Percentiles rank a stretch among this genome's conserved stretches.
phyloP scores from a whole-genome alignment of 2,329 filamentous ascomycete genomes.

The Pyrenochaeta sp. region DNA sequence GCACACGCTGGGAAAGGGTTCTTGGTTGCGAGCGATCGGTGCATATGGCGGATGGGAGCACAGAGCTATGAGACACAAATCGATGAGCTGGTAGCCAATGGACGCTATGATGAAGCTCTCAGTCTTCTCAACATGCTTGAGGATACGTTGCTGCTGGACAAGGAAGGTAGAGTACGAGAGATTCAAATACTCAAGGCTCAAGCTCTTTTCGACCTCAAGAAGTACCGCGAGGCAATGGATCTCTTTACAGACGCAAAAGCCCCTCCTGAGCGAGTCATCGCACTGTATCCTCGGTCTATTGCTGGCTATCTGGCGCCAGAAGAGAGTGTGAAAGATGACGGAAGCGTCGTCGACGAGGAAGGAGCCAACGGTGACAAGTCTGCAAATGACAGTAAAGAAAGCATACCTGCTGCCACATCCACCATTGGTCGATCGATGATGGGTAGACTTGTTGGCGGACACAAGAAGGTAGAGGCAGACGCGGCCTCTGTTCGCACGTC shows the following conservation, averaged over 20 bases:
- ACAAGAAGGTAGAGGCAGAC: conserved; percentile 59
- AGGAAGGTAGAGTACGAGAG: conserved; percentile 79
- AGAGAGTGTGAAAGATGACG: conserved; percentile 59
- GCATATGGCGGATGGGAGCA: conserved; percentile 95
- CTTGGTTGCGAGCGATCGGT: conserved; percentile 87
- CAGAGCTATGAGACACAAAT: conserved; percentile 92
- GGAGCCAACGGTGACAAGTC: conserved; percentile 34
- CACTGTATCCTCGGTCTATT: conserved; percentile 82
- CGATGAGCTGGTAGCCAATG: conserved; percentile 77
- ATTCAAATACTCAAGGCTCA: conserved; percentile 94
- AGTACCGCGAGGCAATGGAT: conserved; percentile 86
- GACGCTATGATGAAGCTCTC: conserved; percentile 87
- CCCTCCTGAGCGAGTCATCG: conserved; percentile 86
- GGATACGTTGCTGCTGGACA: conserved; percentile 86
- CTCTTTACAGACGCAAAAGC: conserved; percentile 91
- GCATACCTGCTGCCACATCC: conserved; percentile 32
- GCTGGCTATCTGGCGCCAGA: conserved; percentile 79
- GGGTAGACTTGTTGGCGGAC: conserved; percentile 56
- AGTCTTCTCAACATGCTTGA: conserved; percentile 90
- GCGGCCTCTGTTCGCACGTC: conserved; percentile 66
- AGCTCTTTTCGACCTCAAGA: conserved; percentile 79
- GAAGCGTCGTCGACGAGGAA: conserved; percentile 46
- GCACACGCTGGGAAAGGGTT: conserved; percentile 97
- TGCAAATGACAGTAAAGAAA: conserved; percentile 29
- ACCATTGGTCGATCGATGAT: conserved; percentile 54